A percentile compares a stretch with the other conserved stretches of the same genome.
Conservation (phyloP, 2,329 filamentous ascomycete genomes). For the Aspergillus sp. region DNA sequence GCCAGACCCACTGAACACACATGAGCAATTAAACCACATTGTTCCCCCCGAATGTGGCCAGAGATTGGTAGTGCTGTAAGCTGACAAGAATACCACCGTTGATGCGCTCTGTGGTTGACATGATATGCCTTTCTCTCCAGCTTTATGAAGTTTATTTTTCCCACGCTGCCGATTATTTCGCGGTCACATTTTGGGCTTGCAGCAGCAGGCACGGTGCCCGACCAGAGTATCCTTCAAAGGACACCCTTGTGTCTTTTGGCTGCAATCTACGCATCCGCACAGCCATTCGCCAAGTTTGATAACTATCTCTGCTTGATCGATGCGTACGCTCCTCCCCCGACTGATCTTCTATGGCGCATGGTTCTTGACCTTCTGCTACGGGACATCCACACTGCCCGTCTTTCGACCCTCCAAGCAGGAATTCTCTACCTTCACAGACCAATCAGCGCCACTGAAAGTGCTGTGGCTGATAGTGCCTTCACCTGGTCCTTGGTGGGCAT, state of each 20-base stretch:
- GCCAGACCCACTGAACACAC: too few species aligned
- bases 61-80: too few species aligned
- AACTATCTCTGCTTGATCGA: conserved; percentile 31
- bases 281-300: conserved; percentile 36
- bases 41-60: too few species aligned
- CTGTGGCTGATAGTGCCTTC: conserved; percentile 36
- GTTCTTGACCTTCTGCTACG: conserved; percentile 33
- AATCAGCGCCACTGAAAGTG: conserved; percentile 23
- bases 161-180: too few species aligned
- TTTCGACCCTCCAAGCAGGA: conserved; percentile 35
- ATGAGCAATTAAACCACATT: too few species aligned
- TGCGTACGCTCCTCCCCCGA: conserved; percentile 29
- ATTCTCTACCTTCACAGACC: conserved; percentile 36
- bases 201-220: background rate
- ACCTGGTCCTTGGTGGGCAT: conserved; percentile 42
- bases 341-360: conserved; percentile 33
- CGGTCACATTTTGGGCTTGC: background rate
- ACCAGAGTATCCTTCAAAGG: conserved; percentile 15
- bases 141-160: too few species aligned
- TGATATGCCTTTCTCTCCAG: too few species aligned
- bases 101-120: too few species aligned
- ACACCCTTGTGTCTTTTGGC: conserved; percentile 33
- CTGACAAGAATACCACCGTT: too few species aligned
- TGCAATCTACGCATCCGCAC: conserved; percentile 36
- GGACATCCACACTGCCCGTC: conserved; percentile 35